phyloP scores from a whole-genome alignment of 2,329 filamentous ascomycete genomes.

The Corynespora cassiicola region DNA sequence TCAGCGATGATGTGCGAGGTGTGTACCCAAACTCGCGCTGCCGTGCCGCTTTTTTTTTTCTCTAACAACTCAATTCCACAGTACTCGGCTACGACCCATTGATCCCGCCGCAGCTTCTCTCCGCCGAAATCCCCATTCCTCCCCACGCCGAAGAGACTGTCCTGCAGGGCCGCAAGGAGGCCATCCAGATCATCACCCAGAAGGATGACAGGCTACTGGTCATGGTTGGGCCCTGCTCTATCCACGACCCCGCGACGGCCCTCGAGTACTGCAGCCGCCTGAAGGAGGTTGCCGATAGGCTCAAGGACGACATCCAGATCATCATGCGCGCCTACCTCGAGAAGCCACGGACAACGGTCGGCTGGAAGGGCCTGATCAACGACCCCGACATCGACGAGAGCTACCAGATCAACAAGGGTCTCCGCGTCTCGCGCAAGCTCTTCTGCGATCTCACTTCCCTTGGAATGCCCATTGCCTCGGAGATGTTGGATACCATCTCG shows the following conservation, averaged over 20 bases:
- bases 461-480: slow-evolving; percentile 93
- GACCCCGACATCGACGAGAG: slow-evolving; percentile 97
- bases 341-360: slow-evolving; percentile 97
- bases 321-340: slow-evolving; percentile 99
- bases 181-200: slow-evolving; percentile 78
- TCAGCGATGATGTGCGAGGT: slow-evolving; percentile 62
- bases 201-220: slow-evolving; percentile 88
- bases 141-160: slow-evolving; percentile 70
- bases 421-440: slow-evolving; percentile 88
- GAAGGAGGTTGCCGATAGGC: slow-evolving; percentile 77
- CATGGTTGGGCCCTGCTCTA: slow-evolving; percentile 93
- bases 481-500: slow-evolving; percentile 99
- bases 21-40: slow-evolving; percentile 18
- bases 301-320: slow-evolving; percentile 83
- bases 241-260: slow-evolving; percentile 89
- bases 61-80: slow-evolving; percentile 47
- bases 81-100: slow-evolving; percentile 94
- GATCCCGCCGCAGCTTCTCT: slow-evolving; percentile 85
- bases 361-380: slow-evolving; percentile 99
- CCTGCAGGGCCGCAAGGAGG: slow-evolving; percentile 71
- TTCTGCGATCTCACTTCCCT: slow-evolving; percentile 86
- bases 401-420: slow-evolving; percentile 98
- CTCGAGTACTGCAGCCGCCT: slow-evolving; percentile 87
- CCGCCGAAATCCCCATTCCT: slow-evolving; percentile 78
- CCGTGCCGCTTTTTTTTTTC: slow-evolving; percentile 3